Evolutionary conservation across 2,329 filamentous ascomycete species (phyloP).

Genomic region (Torrubiella hemipterigena): DNA sequence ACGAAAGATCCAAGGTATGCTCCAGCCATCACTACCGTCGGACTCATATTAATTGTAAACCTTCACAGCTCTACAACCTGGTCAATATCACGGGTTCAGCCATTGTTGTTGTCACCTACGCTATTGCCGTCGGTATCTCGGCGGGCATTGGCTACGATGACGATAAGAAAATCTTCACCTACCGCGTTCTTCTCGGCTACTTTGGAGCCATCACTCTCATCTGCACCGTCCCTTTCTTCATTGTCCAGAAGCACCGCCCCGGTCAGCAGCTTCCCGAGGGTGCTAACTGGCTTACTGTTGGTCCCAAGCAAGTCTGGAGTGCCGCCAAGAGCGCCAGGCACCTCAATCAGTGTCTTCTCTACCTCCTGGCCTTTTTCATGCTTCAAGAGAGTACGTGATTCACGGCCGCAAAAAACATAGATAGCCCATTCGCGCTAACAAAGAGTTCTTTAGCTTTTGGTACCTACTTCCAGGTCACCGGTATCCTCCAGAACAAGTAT

Average conservation of each 20-base stretch:
- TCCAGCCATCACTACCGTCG: background rate
- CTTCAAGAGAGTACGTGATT: slow-evolving; percentile 9
- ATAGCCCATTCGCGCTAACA: background rate
- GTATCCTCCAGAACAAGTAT: slow-evolving; percentile 11
- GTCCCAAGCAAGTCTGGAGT: slow-evolving; percentile 10
- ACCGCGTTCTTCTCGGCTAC: slow-evolving; percentile 10
- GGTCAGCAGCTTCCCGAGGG: slow-evolving; percentile 11
- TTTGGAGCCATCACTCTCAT: slow-evolving; percentile 10
- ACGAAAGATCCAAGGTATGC: slow-evolving; percentile 9
- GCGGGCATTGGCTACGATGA: slow-evolving; percentile 9
- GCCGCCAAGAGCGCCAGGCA: slow-evolving; percentile 9
- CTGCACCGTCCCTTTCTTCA: slow-evolving; percentile 11
- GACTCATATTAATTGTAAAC: background rate
- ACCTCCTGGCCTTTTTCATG: slow-evolving; percentile 12
- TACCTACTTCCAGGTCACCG: slow-evolving; percentile 10
- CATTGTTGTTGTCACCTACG: slow-evolving; percentile 9
- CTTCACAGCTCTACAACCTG: slow-evolving; percentile 10
- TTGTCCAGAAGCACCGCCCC: slow-evolving; percentile 11
- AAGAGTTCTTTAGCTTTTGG: slow-evolving; percentile 7
- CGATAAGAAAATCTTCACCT: slow-evolving; percentile 7
- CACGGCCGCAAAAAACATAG: too few species aligned
- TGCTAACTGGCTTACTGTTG: slow-evolving; percentile 8
- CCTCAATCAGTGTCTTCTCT: slow-evolving; percentile 10
- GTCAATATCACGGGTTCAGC: slow-evolving; percentile 11
- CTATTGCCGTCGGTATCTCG: slow-evolving; percentile 10